Base-by-base conservation (phyloP, 352 stramenopile species). In the Phytophthora multivora region DNA sequence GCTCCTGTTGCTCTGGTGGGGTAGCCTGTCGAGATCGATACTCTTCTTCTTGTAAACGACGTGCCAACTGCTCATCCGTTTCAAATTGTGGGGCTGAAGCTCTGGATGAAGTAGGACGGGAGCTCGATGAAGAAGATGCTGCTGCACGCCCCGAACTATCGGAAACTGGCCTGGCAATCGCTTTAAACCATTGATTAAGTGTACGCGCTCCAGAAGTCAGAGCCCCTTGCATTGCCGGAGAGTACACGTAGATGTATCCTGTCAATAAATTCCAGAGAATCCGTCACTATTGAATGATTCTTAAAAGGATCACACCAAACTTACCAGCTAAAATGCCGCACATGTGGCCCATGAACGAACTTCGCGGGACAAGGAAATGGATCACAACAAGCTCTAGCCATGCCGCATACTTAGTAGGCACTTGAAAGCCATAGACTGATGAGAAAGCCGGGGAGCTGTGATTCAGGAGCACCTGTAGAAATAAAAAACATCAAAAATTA, bases 311-410 rank as follows among this genome's bases (percentile, higher is more conserved):
- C n/a, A n/a, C n/a, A n/a, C n/a, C n/a, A n/a, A n/a, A 51, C 65
- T 36, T 45, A 73, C 90, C 90, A 48, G 88, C 89, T 0, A 96
- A 42, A 40, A 97, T 96, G 11, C 90, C 90, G 35, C 86, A 95
- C 69, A 96, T 79, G 68, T 97, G 89, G 8, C 88, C 88, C 25
- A 97, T 69, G 51, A 97, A 95, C 0, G 89, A 96, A 16, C 82
- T 76, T 31, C 79, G 51, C 5, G 80, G 90, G 1, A 95, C 86
- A 16, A 97, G 63, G n/a, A 93, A 56, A 41, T 95, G 86, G 21
- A 96, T 94, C n/a, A 93, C 64, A 10, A 95, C 71, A 6, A 97
- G 75, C 58, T 97, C 91, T 3, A 96, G 69, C 90, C 91, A 97
- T 19, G 90, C 77, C 0, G 84, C 86, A 48, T 96, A 97, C 66